Evolutionary conservation across 139 green algal genomes (phyloP).

Genomic region (Asterochloris erici): DNA sequence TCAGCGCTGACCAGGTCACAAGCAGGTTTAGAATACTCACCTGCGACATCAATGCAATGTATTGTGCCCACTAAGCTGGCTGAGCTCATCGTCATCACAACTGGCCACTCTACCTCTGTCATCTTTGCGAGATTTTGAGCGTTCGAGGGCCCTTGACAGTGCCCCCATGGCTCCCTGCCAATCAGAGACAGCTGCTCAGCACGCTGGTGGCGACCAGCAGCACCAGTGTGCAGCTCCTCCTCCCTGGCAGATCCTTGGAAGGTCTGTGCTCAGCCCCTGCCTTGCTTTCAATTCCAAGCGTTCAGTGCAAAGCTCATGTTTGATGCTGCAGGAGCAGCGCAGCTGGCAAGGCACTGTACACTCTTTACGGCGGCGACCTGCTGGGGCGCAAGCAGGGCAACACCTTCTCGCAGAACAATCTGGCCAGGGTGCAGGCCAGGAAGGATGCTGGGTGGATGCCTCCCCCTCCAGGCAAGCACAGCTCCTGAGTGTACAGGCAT

Average conservation of each 20-base stretch:
- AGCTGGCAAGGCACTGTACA: constrained; percentile 37
- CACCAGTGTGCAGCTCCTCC: not conserved
- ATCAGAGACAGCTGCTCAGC: too few species aligned
- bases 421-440: constrained; percentile 22
- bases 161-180: too few species aligned
- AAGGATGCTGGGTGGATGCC: constrained; percentile 2
- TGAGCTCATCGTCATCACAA: too few species aligned
- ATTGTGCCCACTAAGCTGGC: too few species aligned
- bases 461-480: not conserved
- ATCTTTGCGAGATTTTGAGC: too few species aligned
- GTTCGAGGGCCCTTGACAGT: too few species aligned
- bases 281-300: not conserved
- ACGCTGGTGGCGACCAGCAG: too few species aligned
- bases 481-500: too few species aligned
- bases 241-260: not conserved
- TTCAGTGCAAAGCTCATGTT: not conserved
- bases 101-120: too few species aligned
- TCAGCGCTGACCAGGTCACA: too few species aligned
- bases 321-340: not conserved
- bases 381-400: constrained; percentile 19
- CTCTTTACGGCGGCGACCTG: constrained; percentile 31
- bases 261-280: not conserved
- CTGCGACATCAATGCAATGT: too few species aligned
- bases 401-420: constrained; percentile 25
- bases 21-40: too few species aligned